These are phyloP conservation scores for Aspergillus pseudotamarii DNA, from an alignment of 2,329 filamentous ascomycete species.

Conservation along the genomic window DNA sequence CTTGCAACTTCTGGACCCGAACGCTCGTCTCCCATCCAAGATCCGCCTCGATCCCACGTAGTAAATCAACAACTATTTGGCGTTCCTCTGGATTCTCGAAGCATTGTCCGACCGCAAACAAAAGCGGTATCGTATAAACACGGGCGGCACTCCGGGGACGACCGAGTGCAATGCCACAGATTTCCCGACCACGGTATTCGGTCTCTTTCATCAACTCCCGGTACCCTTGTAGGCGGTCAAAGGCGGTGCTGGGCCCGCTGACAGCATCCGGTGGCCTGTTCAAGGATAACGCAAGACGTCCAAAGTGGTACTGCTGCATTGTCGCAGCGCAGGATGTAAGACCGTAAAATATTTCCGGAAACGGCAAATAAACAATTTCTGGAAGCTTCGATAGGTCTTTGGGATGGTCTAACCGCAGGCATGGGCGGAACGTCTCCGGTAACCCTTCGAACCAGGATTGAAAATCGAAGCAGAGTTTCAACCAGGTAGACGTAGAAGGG, in stretches of 20 bases:
- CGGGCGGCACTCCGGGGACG: conserved; percentile 59
- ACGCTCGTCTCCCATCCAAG: conserved; percentile 63
- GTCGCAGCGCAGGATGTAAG: conserved; percentile 64
- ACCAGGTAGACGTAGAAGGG: conserved; percentile 55
- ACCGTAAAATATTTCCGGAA: conserved; percentile 62
- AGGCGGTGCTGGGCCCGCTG: conserved; percentile 54
- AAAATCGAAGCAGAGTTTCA: conserved; percentile 56
- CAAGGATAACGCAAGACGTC: conserved; percentile 62
- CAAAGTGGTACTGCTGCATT: conserved; percentile 68
- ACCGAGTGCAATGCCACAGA: conserved; percentile 60
- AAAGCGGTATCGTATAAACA: conserved; percentile 60
- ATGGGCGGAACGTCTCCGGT: conserved; percentile 60
- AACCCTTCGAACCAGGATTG: conserved; percentile 60
- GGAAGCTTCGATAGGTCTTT: conserved; percentile 34
- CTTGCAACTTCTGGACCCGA: conserved; percentile 52
- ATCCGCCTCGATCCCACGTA: conserved; percentile 62
- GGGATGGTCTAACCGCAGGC: conserved; percentile 50
- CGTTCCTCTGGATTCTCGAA: conserved; percentile 56
- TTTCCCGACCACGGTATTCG: conserved; percentile 59
- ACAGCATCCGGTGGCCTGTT: conserved; percentile 62
- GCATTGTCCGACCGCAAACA: conserved; percentile 64
- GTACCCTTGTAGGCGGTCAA: conserved; percentile 59
- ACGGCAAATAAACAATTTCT: conserved; percentile 41
- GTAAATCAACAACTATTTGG: conserved; percentile 55
- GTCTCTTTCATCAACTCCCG: conserved; percentile 59